Conservation (phyloP, 2,329 filamentous ascomycete species). For the Ophiostoma ips region DNA sequence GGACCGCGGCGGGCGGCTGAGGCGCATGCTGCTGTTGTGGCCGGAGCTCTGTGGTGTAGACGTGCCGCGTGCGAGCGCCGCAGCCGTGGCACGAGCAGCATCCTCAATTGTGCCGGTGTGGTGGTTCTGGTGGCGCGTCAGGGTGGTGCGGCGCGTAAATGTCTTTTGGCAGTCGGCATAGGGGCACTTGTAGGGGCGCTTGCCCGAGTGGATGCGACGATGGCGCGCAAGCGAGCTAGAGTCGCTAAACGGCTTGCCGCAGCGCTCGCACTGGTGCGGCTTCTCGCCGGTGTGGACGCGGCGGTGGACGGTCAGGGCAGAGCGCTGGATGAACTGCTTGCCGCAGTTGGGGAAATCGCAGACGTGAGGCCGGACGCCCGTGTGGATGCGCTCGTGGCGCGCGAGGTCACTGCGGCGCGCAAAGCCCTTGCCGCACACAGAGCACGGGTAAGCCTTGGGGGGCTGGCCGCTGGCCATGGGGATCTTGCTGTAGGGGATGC, state of each 20-base stretch:
- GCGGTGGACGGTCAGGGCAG: constrained; percentile 85
- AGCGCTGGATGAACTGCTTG: constrained; percentile 95
- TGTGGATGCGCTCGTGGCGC: constrained; percentile 93
- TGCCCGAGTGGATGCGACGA: constrained; percentile 87
- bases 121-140: constrained; percentile 91
- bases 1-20: constrained; percentile 42
- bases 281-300: constrained; percentile 97
- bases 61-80: constrained; percentile 52
- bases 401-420: constrained; percentile 87
- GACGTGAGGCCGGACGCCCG: constrained; percentile 75
- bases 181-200: constrained; percentile 92
- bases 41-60: constrained; percentile 5
- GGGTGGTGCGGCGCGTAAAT: constrained; percentile 85
- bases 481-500: constrained; percentile 13
- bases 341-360: constrained; percentile 81
- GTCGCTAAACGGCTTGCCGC: constrained; percentile 96
- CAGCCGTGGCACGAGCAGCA: constrained; percentile 75
- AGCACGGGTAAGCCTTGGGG: constrained; percentile 69
- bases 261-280: constrained; percentile 93
- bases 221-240: constrained; percentile 89
- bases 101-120: constrained; percentile 93
- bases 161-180: constrained; percentile 98
- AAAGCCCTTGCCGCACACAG: constrained; percentile 81
- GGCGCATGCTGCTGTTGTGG: not conserved
- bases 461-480: constrained; percentile 12